These are phyloP conservation scores for Trichoderma breve DNA, from an alignment of 2,329 filamentous ascomycete genomes.

Conservation along the genomic window DNA sequence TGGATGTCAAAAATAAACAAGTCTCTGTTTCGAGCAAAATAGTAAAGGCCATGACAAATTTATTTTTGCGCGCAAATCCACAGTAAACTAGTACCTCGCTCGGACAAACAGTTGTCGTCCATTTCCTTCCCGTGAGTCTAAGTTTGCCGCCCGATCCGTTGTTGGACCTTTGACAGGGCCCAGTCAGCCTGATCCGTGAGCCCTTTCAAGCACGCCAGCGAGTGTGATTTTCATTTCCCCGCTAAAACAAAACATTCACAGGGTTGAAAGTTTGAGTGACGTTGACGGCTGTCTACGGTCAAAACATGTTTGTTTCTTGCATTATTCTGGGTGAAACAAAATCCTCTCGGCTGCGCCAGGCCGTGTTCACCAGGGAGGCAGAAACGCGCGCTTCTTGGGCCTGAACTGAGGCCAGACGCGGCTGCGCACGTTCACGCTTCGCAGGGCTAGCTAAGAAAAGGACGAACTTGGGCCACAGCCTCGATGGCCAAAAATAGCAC, in stretches of 20 bases:
- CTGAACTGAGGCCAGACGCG: not conserved
- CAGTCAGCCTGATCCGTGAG: not conserved
- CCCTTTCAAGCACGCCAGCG: not conserved
- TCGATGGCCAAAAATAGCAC: constrained; percentile 14
- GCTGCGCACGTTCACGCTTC: not conserved
- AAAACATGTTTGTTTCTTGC: not conserved
- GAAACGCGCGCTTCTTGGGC: constrained; percentile 4
- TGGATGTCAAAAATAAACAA: not conserved
- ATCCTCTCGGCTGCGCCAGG: not conserved
- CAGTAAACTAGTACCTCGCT: not conserved
- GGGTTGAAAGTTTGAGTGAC: not conserved
- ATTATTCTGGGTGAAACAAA: not conserved
- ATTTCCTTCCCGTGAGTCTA: not conserved
- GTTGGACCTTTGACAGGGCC: not conserved
- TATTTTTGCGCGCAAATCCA: not conserved
- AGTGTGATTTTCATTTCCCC: not conserved
- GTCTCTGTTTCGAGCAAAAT: not conserved
- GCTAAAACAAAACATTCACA: constrained; percentile 1
- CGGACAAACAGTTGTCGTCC: not conserved
- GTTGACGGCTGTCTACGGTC: not conserved
- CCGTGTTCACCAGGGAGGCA: not conserved
- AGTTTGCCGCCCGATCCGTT: constrained; percentile 8
- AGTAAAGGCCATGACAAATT: not conserved
- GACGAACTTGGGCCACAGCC: not conserved
- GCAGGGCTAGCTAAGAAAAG: not conserved